Base-by-base conservation (phyloP, 1,284 basidiomycete species). In the Cystobasidium sp. region DNA sequence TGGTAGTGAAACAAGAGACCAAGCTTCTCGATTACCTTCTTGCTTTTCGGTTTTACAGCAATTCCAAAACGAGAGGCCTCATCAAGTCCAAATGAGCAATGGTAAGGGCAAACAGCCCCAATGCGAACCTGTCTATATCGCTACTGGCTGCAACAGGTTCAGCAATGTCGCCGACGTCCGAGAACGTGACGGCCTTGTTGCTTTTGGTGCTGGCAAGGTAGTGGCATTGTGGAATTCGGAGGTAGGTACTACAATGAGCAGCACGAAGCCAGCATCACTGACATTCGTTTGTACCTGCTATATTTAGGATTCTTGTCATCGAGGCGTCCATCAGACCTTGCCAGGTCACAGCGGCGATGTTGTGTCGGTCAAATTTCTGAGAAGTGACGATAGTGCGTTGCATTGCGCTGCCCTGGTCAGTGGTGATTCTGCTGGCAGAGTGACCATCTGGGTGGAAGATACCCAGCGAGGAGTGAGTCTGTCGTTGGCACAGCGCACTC, bases 151-250 rank as follows among this genome's bases (percentile, higher is more conserved):
- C 16, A 97, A 96, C 80, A 86, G 93, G 44, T 87, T 89, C 80
- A 85, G 87, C 53, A 86, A 89, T 77, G 87, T 88, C 1, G 89
- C 89, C 10, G 86, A 88, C 79, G 82, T 86, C 2, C 87, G 79
- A 18, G 68, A 87, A 0, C 79, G 82, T 0, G 81, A 84, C 24
- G 88, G 89, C 1, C 82, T 90, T 1, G 83, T 93, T 49, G 91
- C 89, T 0, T 94, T 91, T 78, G 94, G 90, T 20, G 88, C 92
- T 0, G 88, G 88, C n/a, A 89, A 85, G 71, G 84, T 90, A 22
- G 82, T 97, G 31, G 88, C 90, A 6, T 82, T 96, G 12, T 97
- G 94, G 94, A 83, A 91, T 78, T 83, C 88, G 24, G 83, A 86
- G 71, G 87, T 87, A 75, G 79, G 86, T 24, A 3, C 44, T 65